Evolutionary conservation across 208 protist genomes (phyloP), one percentile per base, ranked within the genome.

Genomic region (Acanthamoeba royreba): DNA sequence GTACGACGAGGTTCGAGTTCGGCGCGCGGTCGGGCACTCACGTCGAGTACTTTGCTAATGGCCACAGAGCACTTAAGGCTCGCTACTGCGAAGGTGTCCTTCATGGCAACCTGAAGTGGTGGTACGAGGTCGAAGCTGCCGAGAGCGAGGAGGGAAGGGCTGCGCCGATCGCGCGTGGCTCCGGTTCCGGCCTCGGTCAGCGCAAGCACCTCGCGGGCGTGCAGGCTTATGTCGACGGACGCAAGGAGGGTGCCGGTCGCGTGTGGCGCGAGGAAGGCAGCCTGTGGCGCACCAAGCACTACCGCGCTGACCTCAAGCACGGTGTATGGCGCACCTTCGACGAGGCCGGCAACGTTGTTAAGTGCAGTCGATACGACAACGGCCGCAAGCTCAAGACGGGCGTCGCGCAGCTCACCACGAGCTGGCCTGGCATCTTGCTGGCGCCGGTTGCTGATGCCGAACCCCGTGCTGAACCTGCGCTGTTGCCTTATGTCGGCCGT

Each of bases 291-390:
- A 19, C 81, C 49, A 66, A 66, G 46, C 28, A 53, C 49, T 89
- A 66, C 81, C 46, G 81, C 49, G 46, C 53, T 42, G 81, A 63
- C 47, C 45, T 7, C 81, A 89, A 89, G 81, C 49, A 89, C 33
- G 81, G 81, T 19, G 9, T 89, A 42, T 89, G 49, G 35, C 46
- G 81, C 49, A 89, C 81, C 25, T 89, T 88, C 8, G 81, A 89
- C 46, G 45, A 55, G 40, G 19, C 13, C 33, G 81, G 81, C 81
- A 11, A 42, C 19, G 49, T 89, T 4, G 81, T 61, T 47, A 89
- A 89, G 40, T 58, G 33, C 33, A 38, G 42, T 5, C 81, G 81
- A 42, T 89, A 89, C 81, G 49, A 63, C 45, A 42, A 13, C 46
- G 81, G 81, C 3, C 45, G 81, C 28, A 89, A 89, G 81, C 81